These are phyloP conservation scores for Viola pubescens DNA, from an alignment of 441 rosid species.

Conservation along the genomic window DNA sequence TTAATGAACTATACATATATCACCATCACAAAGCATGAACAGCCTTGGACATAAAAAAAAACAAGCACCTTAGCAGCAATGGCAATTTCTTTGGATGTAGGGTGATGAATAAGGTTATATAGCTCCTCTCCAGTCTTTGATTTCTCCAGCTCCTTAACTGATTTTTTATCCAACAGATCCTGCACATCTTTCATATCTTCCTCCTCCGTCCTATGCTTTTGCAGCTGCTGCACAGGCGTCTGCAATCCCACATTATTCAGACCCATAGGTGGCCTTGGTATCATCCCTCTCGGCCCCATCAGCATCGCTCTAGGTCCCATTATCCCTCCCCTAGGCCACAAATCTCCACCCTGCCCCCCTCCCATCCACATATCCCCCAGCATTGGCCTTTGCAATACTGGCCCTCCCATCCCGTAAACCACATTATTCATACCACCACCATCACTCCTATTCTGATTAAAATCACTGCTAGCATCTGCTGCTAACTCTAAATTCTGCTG, in stretches of 20 bases:
- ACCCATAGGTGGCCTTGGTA: conserved; percentile 39
- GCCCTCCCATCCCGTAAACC: conserved; percentile 30
- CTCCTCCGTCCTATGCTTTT: conserved; percentile 64
- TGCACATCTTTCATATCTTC: conserved; percentile 87
- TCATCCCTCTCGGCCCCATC: conserved; percentile 39
- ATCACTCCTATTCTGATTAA: conserved; percentile 18
- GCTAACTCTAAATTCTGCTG: conserved; percentile 26
- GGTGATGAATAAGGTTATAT: conserved; percentile 80
- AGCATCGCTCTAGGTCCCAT: conserved; percentile 35
- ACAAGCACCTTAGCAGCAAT: conserved; percentile 72
- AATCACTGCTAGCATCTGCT: conserved; percentile 19
- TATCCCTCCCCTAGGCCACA: conserved; percentile 41
- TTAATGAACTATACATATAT: too few relatives aligned
- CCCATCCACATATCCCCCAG: conserved; percentile 57
- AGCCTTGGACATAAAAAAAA: too few relatives aligned
- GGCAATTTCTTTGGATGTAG: conserved; percentile 89
- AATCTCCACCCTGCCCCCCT: conserved; percentile 31
- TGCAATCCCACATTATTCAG: conserved; percentile 16
- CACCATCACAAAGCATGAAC: too few relatives aligned
- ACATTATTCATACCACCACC: conserved; percentile 9
- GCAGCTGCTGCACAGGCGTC: conserved; percentile 23
- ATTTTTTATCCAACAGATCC: conserved; percentile 80
- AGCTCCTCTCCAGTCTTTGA: conserved; percentile 92
- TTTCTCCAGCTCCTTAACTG: conserved; percentile 80
- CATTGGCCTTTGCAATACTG: conserved; percentile 36